Conservation (phyloP, 2,329 filamentous ascomycete species). For the Penicillium sp. region DNA sequence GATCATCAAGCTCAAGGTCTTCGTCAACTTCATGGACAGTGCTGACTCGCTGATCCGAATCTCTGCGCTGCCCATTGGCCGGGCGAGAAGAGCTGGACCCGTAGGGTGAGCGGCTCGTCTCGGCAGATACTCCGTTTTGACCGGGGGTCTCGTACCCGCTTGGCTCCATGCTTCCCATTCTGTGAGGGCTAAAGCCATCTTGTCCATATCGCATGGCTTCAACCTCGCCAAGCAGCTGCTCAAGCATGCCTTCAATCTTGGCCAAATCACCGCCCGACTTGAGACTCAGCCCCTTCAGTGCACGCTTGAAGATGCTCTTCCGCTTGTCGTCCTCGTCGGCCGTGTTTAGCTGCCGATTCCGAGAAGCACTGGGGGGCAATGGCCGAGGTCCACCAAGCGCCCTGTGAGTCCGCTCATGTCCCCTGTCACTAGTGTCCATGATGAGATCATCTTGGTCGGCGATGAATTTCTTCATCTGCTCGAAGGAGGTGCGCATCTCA, state of each 20-base stretch:
- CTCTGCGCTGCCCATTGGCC: conserved; percentile 41
- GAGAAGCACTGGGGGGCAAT: conserved; percentile 58
- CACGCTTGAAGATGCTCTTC: conserved; percentile 85
- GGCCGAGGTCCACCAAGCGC: conserved; percentile 79
- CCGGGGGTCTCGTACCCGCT: conserved; percentile 77
- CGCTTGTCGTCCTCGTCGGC: conserved; percentile 64
- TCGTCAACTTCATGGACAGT: conserved; percentile 79
- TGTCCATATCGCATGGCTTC: conserved; percentile 64
- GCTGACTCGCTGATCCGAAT: conserved; percentile 72
- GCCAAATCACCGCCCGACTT: conserved; percentile 81
- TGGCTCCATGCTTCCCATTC: conserved; percentile 54
- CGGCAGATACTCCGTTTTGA: conserved; percentile 62
- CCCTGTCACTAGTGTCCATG: conserved; percentile 75
- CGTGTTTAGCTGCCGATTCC: conserved; percentile 45
- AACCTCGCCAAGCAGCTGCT: conserved; percentile 84
- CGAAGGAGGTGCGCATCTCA: conserved; percentile 94
- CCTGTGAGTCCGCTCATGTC: conserved; percentile 77
- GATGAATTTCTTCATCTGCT: conserved; percentile 87
- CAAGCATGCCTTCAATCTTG: conserved; percentile 83
- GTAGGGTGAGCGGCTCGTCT: conserved; percentile 62
- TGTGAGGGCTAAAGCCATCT: conserved; percentile 29
- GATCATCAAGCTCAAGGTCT: conserved; percentile 46
- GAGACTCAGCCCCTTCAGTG: conserved; percentile 79
- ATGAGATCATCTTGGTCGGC: conserved; percentile 82
- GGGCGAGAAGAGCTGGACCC: conserved; percentile 50